Evolutionary conservation across 2,329 filamentous ascomycete genomes (phyloP).

Genomic region (Calycina marina): DNA sequence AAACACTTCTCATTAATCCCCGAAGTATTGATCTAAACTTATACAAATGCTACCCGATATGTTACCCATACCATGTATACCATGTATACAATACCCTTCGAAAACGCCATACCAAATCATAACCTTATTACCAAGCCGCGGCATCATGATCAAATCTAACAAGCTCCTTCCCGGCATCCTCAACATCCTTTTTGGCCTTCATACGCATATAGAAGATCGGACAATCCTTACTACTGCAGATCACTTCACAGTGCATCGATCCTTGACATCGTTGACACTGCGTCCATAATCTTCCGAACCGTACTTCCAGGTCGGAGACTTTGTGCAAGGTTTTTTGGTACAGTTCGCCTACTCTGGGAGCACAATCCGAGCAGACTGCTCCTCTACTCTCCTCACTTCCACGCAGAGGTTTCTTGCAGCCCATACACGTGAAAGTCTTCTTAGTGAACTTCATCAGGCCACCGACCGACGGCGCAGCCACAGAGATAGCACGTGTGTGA

Average conservation of each 20-base stretch:
- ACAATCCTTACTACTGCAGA: slow-evolving; percentile 90
- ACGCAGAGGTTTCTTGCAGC: slow-evolving; percentile 89
- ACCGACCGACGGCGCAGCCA: slow-evolving; percentile 80
- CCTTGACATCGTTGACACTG: slow-evolving; percentile 97
- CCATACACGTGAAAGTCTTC: slow-evolving; percentile 97
- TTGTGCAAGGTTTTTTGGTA: slow-evolving; percentile 85
- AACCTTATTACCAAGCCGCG: slow-evolving; percentile 34
- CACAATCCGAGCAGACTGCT: slow-evolving; percentile 79
- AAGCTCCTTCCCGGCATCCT: slow-evolving; percentile 85
- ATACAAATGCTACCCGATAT: too few relatives aligned
- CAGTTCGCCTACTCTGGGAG: slow-evolving; percentile 73
- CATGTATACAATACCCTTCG: too few relatives aligned
- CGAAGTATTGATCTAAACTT: too few relatives aligned
- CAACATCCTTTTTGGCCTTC: slow-evolving; percentile 99
- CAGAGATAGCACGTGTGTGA: slow-evolving; percentile 87
- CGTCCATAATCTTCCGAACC: slow-evolving; percentile 89
- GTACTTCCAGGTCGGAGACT: slow-evolving; percentile 81
- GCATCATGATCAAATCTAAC: slow-evolving; percentile 78
- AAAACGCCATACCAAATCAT: too few relatives aligned
- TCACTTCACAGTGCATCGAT: slow-evolving; percentile 96
- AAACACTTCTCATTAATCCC: too few relatives aligned
- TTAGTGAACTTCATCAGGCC: slow-evolving; percentile 98
- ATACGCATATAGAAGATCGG: slow-evolving; percentile 99
- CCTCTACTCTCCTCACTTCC: slow-evolving; percentile 66
- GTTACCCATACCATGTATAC: too few relatives aligned